These are phyloP conservation scores for Withania somnifera DNA, from an alignment of 305 asterid species.

Conservation along the genomic window DNA sequence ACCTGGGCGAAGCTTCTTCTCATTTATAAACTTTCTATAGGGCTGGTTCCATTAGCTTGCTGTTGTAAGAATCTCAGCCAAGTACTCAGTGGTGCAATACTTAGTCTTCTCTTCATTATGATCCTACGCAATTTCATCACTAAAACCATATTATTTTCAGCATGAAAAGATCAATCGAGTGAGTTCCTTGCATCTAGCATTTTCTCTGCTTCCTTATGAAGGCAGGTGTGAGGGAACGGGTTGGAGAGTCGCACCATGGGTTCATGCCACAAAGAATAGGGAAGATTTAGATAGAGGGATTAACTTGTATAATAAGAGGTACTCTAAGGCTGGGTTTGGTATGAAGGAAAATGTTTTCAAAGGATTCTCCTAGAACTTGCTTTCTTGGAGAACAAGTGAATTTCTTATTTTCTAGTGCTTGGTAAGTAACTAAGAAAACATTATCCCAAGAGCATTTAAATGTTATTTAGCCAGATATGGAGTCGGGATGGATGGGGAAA, in stretches of 20 bases:
- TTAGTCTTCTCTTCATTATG: background rate
- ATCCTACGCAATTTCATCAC: background rate
- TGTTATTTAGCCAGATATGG: too few relatives aligned
- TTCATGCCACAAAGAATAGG: background rate
- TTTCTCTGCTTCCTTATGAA: background rate
- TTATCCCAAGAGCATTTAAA: too few relatives aligned
- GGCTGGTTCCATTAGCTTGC: background rate
- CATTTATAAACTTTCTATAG: background rate
- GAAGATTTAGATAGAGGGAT: background rate
- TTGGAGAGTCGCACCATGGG: background rate
- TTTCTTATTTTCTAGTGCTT: too few relatives aligned
- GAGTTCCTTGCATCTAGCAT: background rate
- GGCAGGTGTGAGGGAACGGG: background rate
- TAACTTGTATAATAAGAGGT: background rate
- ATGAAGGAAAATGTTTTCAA: too few relatives aligned
- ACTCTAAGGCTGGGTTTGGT: too few relatives aligned
- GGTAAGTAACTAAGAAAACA: too few relatives aligned
- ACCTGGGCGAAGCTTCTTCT: background rate
- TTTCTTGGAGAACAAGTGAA: too few relatives aligned
- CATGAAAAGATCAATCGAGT: background rate
- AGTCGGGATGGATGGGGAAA: too few relatives aligned
- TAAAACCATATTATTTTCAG: background rate
- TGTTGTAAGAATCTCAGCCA: background rate
- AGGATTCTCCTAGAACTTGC: too few relatives aligned
- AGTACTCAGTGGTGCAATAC: background rate